Percentiles rank a stretch among this genome's conserved stretches.
phyloP scores from a whole-genome alignment of 2,329 filamentous ascomycete genomes.

The Paecilomyces sp. region DNA sequence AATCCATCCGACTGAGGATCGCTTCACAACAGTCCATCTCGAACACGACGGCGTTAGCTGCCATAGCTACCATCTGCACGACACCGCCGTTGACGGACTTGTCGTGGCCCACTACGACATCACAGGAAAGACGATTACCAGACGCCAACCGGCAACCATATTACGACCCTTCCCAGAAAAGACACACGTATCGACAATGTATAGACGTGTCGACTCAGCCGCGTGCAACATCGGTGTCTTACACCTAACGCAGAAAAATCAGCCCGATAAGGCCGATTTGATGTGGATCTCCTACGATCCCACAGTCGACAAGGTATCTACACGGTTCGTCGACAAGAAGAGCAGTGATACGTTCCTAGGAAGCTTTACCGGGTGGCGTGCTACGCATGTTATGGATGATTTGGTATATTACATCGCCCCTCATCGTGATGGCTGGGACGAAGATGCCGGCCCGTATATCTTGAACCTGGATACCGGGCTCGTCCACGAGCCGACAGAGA shows the following conservation, averaged over 20 bases:
- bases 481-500: background rate
- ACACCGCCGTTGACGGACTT: background rate
- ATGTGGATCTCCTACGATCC: background rate
- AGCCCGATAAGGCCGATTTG: slow-evolving; percentile 13
- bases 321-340: background rate
- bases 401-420: background rate
- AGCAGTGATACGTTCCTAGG: background rate
- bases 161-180: background rate
- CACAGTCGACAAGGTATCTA: background rate
- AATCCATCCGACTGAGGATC: background rate
- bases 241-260: slow-evolving; percentile 16
- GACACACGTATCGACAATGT: background rate
- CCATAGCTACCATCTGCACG: background rate
- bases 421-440: background rate
- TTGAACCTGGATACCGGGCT: background rate
- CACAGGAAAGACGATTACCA: background rate
- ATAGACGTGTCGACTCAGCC: background rate
- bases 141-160: background rate
- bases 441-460: background rate
- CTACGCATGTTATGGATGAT: background rate
- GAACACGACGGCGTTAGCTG: background rate
- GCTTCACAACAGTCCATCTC: background rate
- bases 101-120: background rate
- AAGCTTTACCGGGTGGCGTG: background rate
- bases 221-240: slow-evolving; percentile 9